These are phyloP conservation scores for Phytophthora pini DNA, from an alignment of 352 stramenopile species.

Conservation along the genomic window DNA sequence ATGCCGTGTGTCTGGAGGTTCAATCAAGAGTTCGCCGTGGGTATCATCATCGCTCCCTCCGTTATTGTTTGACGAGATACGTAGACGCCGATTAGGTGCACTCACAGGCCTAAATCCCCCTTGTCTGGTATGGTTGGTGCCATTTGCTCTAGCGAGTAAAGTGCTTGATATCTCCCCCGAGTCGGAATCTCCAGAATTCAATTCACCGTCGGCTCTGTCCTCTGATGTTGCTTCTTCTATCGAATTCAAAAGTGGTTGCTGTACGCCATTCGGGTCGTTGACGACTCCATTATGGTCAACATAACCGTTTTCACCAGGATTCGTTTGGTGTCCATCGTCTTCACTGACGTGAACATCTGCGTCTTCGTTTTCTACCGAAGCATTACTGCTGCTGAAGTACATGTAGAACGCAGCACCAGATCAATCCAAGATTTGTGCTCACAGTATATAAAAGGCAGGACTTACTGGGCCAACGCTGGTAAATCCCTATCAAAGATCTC, in stretches of 20 bases:
- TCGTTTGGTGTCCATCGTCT: not conserved
- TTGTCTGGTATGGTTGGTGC: not conserved
- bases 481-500: constrained; percentile 53
- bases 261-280: not conserved
- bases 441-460: not conserved
- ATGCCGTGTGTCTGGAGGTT: constrained; percentile 6
- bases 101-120: constrained; percentile 20
- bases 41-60: constrained; percentile 5
- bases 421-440: constrained; percentile 1
- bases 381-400: constrained; percentile 1
- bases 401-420: not conserved
- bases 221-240: not conserved
- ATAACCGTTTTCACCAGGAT: constrained; percentile 5
- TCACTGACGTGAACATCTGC: not conserved
- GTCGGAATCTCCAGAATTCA: constrained; percentile 6
- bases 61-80: constrained; percentile 7
- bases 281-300: not conserved
- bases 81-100: constrained; percentile 6
- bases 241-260: constrained; percentile 6
- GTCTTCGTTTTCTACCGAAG: constrained; percentile 6
- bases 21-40: constrained; percentile 6
- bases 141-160: not conserved
- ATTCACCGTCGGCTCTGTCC: constrained; percentile 1
- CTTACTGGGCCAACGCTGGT: constrained; percentile 18
- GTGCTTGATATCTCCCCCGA: not conserved